Percentiles rank a stretch among this genome's conserved stretches.
phyloP scores from a whole-genome alignment of 1,139 yeast genomes.

The Taphrina deformans region DNA sequence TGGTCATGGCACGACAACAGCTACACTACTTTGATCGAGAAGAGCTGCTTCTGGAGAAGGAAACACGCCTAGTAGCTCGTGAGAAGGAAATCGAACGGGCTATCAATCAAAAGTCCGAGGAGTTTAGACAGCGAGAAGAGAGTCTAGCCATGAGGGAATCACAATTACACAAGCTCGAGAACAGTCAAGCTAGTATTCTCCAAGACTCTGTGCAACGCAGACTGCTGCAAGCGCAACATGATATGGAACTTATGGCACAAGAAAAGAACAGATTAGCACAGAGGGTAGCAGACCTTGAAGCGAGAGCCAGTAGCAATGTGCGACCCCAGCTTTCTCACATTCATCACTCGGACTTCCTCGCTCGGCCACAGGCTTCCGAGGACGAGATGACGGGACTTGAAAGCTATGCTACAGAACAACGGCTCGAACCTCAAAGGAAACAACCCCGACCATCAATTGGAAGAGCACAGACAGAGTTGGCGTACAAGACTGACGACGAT shows the following conservation, averaged over 20 bases:
- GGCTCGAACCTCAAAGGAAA: not conserved
- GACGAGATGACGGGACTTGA: constrained; percentile 5
- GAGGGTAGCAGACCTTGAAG: constrained; percentile 6
- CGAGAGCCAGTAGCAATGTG: not conserved
- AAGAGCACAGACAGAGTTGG: constrained; percentile 4
- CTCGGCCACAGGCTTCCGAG: not conserved
- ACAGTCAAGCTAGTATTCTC: not conserved
- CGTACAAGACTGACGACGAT: constrained; percentile 2
- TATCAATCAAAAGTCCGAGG: constrained; percentile 8
- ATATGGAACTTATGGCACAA: not conserved
- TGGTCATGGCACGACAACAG: constrained; percentile 23
- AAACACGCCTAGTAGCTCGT: constrained; percentile 3
- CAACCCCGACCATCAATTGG: constrained; percentile 12
- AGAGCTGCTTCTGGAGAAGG: constrained; percentile 12
- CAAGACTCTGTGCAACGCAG: constrained; percentile 21
- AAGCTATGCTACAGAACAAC: not conserved
- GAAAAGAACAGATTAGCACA: constrained; percentile 4
- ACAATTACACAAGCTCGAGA: constrained; percentile 4
- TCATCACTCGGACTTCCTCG: constrained; percentile 14
- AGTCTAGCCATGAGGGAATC: not conserved
- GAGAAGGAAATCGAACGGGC: constrained; percentile 21
- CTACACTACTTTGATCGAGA: constrained; percentile 4
- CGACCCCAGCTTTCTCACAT: constrained; percentile 12
- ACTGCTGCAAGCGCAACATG: constrained; percentile 18
- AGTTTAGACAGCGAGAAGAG: constrained; percentile 5